A percentile compares a stretch with the other conserved stretches of the same genome.
Evolutionary conservation across 2,329 filamentous ascomycete genomes (phyloP).

Genomic region (Setomelanomma holmii): DNA sequence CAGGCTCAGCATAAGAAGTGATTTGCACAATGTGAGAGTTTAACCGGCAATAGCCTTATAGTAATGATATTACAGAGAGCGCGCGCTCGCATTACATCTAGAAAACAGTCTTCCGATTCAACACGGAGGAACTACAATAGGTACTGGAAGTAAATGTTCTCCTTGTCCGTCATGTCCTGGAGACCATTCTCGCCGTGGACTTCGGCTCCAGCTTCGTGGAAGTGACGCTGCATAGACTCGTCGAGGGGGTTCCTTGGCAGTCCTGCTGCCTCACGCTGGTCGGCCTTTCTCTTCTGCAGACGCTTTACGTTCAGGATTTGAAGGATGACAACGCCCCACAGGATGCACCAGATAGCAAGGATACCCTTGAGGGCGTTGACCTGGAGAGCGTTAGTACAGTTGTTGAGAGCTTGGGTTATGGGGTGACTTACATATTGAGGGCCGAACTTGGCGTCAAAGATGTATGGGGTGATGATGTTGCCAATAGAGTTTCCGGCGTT

Average conservation of each 20-base stretch:
- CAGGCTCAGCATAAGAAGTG: too few species aligned
- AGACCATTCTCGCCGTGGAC: conserved; percentile 31
- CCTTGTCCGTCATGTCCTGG: conserved; percentile 30
- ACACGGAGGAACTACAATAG: conserved; percentile 17
- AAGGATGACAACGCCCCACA: conserved; percentile 22
- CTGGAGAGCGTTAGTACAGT: conserved; percentile 7
- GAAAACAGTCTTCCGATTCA: too few species aligned
- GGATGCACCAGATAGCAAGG: conserved; percentile 29
- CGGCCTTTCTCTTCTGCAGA: conserved; percentile 30
- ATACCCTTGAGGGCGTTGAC: conserved; percentile 31
- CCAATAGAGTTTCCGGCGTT: conserved; percentile 68
- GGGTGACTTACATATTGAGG: conserved; percentile 32
- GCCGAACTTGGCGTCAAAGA: conserved; percentile 27
- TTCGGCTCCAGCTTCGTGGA: conserved; percentile 24
- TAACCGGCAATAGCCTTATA: too few species aligned
- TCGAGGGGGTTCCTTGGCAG: conserved; percentile 24
- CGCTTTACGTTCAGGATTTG: conserved; percentile 23
- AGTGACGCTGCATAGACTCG: conserved; percentile 25
- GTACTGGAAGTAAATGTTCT: conserved; percentile 32
- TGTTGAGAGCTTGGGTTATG: too few species aligned
- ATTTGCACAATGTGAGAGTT: too few species aligned
- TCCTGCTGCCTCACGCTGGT: conserved; percentile 28
- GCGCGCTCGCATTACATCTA: too few species aligned
- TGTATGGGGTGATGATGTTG: conserved; percentile 59
- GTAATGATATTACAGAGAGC: too few species aligned